Conservation (phyloP, 495 filamentous ascomycete genomes). For the Annulohypoxylon bovei region DNA sequence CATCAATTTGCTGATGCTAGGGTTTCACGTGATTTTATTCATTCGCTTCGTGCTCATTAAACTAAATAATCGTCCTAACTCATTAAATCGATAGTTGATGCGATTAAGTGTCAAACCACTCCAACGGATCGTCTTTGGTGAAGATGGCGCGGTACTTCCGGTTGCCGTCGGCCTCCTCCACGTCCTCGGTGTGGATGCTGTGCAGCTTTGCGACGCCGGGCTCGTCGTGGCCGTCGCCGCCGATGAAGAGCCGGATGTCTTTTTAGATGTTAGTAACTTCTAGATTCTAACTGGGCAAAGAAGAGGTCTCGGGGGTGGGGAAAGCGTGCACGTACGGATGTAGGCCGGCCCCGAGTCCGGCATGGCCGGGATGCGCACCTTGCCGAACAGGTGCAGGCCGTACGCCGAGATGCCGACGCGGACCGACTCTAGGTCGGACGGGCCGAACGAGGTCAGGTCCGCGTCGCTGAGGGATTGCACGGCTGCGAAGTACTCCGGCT, state of each 20-base stretch:
- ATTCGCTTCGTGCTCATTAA: neutral
- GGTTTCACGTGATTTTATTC: slow-evolving; percentile 10
- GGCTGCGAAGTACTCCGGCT: slow-evolving; percentile 61
- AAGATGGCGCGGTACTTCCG: slow-evolving; percentile 63
- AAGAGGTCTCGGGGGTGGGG: too few species aligned
- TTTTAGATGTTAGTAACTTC: too few species aligned
- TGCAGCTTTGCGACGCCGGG: slow-evolving; percentile 60
- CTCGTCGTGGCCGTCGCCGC: slow-evolving; percentile 54
- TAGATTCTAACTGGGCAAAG: too few species aligned
- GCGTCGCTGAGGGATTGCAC: slow-evolving; percentile 57
- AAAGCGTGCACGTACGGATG: slow-evolving; percentile 38
- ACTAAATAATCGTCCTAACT: neutral
- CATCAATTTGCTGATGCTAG: neutral
- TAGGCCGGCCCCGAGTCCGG: slow-evolving; percentile 54
- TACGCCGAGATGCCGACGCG: slow-evolving; percentile 63
- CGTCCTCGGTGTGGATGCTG: slow-evolving; percentile 62
- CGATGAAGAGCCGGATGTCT: slow-evolving; percentile 62
- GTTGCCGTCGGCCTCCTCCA: slow-evolving; percentile 55
- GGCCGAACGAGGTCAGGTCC: slow-evolving; percentile 58
- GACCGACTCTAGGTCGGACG: slow-evolving; percentile 59
- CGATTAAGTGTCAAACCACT: slow-evolving; percentile 66
- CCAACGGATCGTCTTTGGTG: slow-evolving; percentile 60
- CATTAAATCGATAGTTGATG: neutral
- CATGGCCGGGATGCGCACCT: slow-evolving; percentile 60
- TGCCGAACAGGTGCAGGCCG: slow-evolving; percentile 67